Conservation (phyloP, 805 yeast species). For the Tetrapisispora fleetii region DNA sequence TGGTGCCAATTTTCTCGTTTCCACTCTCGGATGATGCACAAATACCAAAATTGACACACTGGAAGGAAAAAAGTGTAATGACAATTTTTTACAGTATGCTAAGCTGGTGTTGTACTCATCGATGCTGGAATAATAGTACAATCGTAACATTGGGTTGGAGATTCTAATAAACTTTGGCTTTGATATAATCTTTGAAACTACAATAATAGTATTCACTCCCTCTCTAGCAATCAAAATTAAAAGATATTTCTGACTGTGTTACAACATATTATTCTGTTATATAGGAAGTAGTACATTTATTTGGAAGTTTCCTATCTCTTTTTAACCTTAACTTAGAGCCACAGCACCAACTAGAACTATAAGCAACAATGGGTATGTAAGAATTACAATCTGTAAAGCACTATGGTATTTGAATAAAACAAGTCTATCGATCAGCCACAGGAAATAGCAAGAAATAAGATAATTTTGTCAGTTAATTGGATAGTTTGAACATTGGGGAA, state of each 20-base stretch:
- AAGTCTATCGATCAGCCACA: too few species aligned
- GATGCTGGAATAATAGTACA: neutral
- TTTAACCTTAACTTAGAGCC: neutral
- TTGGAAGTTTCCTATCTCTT: neutral
- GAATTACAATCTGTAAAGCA: too few species aligned
- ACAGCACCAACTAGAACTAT: slow-evolving; percentile 11
- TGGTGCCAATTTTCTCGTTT: too few species aligned
- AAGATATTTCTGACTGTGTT: too few species aligned
- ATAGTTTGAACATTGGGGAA: too few species aligned
- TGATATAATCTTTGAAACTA: too few species aligned
- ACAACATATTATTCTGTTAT: neutral
- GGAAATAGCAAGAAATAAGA: neutral
- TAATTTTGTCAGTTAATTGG: too few species aligned
- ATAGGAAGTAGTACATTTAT: neutral
- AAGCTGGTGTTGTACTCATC: neutral
- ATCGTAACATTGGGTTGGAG: neutral
- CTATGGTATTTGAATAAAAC: too few species aligned
- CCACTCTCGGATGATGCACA: too few species aligned
- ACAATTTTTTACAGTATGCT: neutral
- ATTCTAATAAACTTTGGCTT: neutral
- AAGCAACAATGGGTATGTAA: slow-evolving; percentile 27
- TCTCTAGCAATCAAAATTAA: neutral
- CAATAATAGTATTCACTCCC: neutral
- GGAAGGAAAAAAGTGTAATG: neutral
- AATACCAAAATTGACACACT: too few species aligned